Evolutionary conservation across 2,329 filamentous ascomycete species (phyloP).

Genomic region (Fusarium phyllophilum): DNA sequence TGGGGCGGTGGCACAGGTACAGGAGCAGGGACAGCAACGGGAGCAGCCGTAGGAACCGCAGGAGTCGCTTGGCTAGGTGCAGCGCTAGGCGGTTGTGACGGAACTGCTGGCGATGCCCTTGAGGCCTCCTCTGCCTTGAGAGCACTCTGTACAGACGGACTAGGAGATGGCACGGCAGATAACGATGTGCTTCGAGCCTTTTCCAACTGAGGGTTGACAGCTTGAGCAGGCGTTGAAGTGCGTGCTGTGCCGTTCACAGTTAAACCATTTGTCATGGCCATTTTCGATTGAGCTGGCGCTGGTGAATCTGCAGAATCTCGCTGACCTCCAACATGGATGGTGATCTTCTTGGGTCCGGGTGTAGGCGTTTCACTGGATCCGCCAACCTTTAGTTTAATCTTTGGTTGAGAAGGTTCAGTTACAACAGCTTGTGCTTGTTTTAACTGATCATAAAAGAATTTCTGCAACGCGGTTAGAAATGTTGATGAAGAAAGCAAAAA

Average conservation of each 20-base stretch:
- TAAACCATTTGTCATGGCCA: constrained; percentile 35
- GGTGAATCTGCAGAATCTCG: constrained; percentile 65
- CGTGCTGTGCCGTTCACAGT: constrained; percentile 35
- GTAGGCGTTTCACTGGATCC: constrained; percentile 56
- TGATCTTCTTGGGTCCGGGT: constrained; percentile 70
- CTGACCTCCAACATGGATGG: constrained; percentile 73
- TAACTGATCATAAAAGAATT: constrained; percentile 74
- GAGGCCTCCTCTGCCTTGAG: constrained; percentile 51
- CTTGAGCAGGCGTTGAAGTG: constrained; percentile 34
- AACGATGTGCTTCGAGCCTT: constrained; percentile 54
- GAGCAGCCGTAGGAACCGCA: not conserved
- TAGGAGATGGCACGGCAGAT: constrained; percentile 55
- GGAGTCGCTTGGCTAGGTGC: constrained; percentile 30
- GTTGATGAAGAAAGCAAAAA: not conserved
- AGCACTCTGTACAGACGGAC: constrained; percentile 52
- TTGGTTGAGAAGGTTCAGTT: constrained; percentile 76
- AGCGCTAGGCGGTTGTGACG: constrained; percentile 29
- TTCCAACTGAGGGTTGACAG: constrained; percentile 44
- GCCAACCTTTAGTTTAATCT: constrained; percentile 82
- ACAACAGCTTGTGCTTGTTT: constrained; percentile 78
- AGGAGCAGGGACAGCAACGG: constrained; percentile 16
- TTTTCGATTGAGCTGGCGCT: constrained; percentile 45
- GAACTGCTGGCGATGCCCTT: constrained; percentile 41
- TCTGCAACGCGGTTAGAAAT: constrained; percentile 57
- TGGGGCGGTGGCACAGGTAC: constrained; percentile 37